Conservation (phyloP, 2,329 filamentous ascomycete species). For the Xylariaceae sp. region DNA sequence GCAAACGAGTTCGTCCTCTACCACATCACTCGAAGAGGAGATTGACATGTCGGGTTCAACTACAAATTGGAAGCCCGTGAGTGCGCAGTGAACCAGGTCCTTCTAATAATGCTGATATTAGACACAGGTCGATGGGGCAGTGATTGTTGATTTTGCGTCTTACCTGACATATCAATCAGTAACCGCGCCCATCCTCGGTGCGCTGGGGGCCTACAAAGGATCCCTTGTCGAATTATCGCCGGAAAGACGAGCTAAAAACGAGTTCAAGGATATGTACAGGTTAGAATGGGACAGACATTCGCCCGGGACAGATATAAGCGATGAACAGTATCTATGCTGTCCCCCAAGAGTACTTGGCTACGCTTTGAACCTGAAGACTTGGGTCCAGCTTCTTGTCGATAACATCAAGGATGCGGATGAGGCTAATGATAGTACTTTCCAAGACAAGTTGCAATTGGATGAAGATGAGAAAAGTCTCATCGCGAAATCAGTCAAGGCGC, state of each 20-base stretch:
- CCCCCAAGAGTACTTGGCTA: conserved; percentile 7
- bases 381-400: conserved; percentile 6
- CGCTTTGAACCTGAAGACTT: conserved; percentile 7
- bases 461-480: conserved; percentile 2
- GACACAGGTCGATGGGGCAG: conserved; percentile 4
- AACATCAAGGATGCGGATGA: background rate
- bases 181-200: background rate
- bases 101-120: background rate
- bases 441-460: conserved; percentile 3
- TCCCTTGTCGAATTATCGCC: conserved; percentile 4
- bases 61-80: conserved; percentile 5
- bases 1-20: background rate
- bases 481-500: conserved; percentile 1
- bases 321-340: conserved; percentile 4
- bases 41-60: background rate
- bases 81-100: background rate
- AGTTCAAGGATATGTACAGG: conserved; percentile 7
- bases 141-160: conserved; percentile 6
- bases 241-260: background rate
- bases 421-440: conserved; percentile 2
- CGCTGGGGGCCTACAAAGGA: background rate
- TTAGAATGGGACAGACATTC: conserved; percentile 4
- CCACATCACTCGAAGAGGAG: background rate
- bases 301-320: background rate
- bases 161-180: conserved; percentile 5